A percentile compares a stretch with the other conserved stretches of the same genome.
Conservation (phyloP, 2,329 filamentous ascomycete species). For the Leptographium lundbergii region DNA sequence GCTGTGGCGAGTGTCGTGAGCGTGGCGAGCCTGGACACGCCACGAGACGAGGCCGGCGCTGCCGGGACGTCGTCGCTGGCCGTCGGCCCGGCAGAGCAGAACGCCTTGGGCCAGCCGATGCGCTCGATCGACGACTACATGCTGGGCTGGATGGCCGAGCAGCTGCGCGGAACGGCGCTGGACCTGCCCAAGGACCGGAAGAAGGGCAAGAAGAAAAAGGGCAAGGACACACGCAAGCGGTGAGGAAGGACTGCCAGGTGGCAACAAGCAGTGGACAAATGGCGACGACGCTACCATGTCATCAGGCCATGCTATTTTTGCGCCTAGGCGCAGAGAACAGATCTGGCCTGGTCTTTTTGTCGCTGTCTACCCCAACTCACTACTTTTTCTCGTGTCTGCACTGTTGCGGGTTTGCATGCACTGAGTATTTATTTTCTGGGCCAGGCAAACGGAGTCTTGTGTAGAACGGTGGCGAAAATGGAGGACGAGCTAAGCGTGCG, state of each 20-base stretch:
- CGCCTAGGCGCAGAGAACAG: neutral
- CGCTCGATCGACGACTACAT: constrained; percentile 64
- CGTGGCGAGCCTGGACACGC: neutral
- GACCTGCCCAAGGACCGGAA: constrained; percentile 54
- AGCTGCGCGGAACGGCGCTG: constrained; percentile 44
- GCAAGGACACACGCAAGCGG: constrained; percentile 43
- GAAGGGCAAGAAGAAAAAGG: constrained; percentile 46
- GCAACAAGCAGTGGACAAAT: no score
- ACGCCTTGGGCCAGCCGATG: constrained; percentile 46
- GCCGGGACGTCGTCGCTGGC: no score
- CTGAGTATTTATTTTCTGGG: neutral
- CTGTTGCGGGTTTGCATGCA: neutral
- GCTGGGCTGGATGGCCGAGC: constrained; percentile 53
- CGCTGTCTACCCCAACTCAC: neutral
- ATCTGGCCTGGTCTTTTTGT: neutral
- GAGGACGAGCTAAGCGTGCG: neutral
- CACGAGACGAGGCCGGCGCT: neutral
- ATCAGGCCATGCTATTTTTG: neutral
- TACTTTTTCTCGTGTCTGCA: neutral
- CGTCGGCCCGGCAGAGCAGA: constrained; percentile 34
- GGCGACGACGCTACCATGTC: no score
- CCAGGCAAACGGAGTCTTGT: neutral
- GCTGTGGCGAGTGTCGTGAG: neutral
- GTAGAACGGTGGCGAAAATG: no score
- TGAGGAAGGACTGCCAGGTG: constrained; percentile 10